Base-by-base conservation (phyloP, 768 basidiomycete species). In the Termitomyces sp. region DNA sequence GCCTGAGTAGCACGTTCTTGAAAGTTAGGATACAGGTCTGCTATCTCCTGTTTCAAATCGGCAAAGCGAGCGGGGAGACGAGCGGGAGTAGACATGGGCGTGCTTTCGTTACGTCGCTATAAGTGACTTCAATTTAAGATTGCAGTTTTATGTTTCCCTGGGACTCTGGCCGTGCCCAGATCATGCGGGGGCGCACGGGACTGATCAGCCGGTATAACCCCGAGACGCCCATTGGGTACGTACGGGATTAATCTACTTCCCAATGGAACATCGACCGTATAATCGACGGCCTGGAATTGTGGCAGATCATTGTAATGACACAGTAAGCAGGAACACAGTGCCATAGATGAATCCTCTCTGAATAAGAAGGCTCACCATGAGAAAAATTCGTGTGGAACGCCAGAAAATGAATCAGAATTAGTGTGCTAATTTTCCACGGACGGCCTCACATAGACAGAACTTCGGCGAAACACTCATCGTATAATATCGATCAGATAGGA, bases 11-110 rank as follows among this genome's bases (percentile, higher is more conserved):
- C 77, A 22, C 70, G 75, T 57, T 72, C 68, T 69, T 80, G 71
- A 59, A 82, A 85, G 61, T 80, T 74, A 14, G 83, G 79, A 60
- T 81, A 80, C 2, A 73, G 71, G 0, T 68, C 69, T 1, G 80
- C 82, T 48, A 89, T 82, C 59, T 82, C 73, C 47, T 73, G 73
- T 69, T 89, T 88, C 60, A 87, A 58, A 45, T 85, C 79, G 6
- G 70, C 66, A 62, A 86, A 86, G 44, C 79, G 84, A 40, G 77
- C 66, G n/a, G 81, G 81, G 35, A 74, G 66, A 32, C 62, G 54
- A 43, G 30, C 48, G 38, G 36, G 36, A 3, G 6, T 24, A 48
- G 60, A 46, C 64, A 65, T 65, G 53, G 13, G 24, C 43, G 14
- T 22, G 7, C 7, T n/a, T 36, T 28, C 0, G 26, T 32, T 14